Conservation (phyloP, 768 basidiomycete genomes). For the Mrakia frigida region DNA sequence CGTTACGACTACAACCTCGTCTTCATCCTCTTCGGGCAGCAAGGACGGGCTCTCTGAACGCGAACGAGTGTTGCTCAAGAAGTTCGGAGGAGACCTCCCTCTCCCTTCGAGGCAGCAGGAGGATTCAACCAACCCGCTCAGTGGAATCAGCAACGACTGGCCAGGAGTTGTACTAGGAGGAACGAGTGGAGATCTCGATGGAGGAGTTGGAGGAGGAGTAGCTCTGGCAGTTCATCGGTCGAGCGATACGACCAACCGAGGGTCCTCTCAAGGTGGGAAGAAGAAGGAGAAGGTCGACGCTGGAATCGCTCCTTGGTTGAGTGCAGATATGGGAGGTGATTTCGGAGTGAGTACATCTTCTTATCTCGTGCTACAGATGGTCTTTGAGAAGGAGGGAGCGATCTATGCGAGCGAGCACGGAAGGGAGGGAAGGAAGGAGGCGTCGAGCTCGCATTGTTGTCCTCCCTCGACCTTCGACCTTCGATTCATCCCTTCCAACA, state of each 20-base stretch:
- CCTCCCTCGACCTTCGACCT: neutral
- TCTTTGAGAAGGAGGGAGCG: neutral
- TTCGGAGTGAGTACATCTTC: constrained; percentile 1
- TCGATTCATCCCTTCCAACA: too few relatives aligned
- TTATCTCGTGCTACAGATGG: too few relatives aligned
- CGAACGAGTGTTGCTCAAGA: constrained; percentile 27
- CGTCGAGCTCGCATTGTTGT: too few relatives aligned
- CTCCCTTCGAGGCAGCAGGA: neutral
- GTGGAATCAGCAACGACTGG: neutral
- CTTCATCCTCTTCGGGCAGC: neutral
- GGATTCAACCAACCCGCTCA: neutral
- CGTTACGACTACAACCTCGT: neutral
- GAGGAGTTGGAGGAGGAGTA: neutral
- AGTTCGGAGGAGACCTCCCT: constrained; percentile 27
- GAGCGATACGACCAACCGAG: neutral
- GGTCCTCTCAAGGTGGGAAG: neutral
- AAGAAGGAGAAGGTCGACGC: constrained; percentile 28
- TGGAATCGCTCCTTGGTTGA: constrained; percentile 30
- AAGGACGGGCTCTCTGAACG: neutral
- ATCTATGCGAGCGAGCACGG: neutral
- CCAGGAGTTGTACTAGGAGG: constrained; percentile 15
- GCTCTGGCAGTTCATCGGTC: neutral
- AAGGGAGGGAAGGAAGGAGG: neutral
- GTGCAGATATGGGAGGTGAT: constrained; percentile 12
- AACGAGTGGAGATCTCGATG: neutral